Percentiles rank a stretch among this genome's conserved stretches.
Evolutionary conservation across 495 filamentous ascomycete species (phyloP).

Genomic region (Penicillium ucsense): DNA sequence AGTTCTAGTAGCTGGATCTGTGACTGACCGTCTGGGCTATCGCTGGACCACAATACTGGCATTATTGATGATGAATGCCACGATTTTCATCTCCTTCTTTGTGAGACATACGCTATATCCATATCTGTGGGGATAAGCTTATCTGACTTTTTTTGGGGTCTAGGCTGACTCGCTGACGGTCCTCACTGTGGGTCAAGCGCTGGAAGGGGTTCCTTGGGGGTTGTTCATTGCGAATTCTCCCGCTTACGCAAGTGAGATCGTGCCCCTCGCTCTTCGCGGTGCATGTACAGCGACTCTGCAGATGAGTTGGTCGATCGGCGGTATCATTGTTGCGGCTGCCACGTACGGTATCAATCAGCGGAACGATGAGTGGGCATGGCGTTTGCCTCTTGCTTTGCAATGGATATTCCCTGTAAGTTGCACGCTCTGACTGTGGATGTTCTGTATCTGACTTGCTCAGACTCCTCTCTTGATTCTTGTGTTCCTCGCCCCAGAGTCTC

Average conservation of each 20-base stretch:
- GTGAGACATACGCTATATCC: not conserved
- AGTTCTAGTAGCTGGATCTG: constrained; percentile 54
- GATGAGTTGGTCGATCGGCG: constrained; percentile 64
- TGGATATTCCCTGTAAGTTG: constrained; percentile 59
- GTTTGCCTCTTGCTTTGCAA: constrained; percentile 55
- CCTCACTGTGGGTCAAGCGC: constrained; percentile 54
- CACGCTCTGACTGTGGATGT: not conserved
- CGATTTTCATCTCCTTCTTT: constrained; percentile 59
- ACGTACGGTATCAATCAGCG: constrained; percentile 47
- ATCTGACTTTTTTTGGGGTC: not conserved
- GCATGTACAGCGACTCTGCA: constrained; percentile 63
- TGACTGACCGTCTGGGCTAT: constrained; percentile 58
- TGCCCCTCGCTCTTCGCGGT: constrained; percentile 51
- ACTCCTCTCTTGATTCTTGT: constrained; percentile 55
- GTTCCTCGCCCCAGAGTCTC: constrained; percentile 55
- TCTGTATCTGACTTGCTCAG: constrained; percentile 1
- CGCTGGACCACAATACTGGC: constrained; percentile 53
- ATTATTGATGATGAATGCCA: constrained; percentile 47
- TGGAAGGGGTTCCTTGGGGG: constrained; percentile 66
- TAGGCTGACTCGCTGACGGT: constrained; percentile 37
- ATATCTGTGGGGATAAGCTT: no score
- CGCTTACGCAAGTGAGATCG: constrained; percentile 65
- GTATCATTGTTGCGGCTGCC: constrained; percentile 57
- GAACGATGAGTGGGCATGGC: constrained; percentile 45
- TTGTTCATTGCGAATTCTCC: constrained; percentile 64